A percentile compares a stretch with the other conserved stretches of the same genome.
Evolutionary conservation across 345 rosid genomes (phyloP).

Genomic region (Chamaenerion angustifolium): DNA sequence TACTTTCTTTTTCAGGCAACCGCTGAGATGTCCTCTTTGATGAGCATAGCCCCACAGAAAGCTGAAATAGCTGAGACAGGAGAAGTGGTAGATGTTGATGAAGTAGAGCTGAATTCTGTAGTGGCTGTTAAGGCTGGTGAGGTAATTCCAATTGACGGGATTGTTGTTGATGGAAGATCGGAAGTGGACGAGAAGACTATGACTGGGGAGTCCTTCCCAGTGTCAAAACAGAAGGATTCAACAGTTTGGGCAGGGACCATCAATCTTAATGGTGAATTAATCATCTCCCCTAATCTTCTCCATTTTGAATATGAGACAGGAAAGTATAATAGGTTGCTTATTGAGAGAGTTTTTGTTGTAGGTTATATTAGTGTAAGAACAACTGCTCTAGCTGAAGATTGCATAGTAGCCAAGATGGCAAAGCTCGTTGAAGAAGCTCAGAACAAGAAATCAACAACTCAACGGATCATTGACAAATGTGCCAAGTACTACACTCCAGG

Average conservation of each 20-base stretch:
- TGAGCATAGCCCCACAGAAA: slow-evolving; percentile 69
- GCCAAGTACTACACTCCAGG: slow-evolving; percentile 86
- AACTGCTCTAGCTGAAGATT: slow-evolving; percentile 71
- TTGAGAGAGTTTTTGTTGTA: slow-evolving; percentile 5
- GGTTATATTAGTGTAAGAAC: slow-evolving; percentile 70
- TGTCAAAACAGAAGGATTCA: slow-evolving; percentile 51
- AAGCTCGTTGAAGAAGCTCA: slow-evolving; percentile 96
- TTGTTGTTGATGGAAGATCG: slow-evolving; percentile 69
- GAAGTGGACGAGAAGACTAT: slow-evolving; percentile 88
- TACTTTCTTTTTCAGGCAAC: slow-evolving; percentile 40
- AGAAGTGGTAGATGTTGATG: slow-evolving; percentile 57
- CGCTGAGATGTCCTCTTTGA: slow-evolving; percentile 69
- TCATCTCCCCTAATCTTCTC: too few species aligned
- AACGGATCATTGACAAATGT: slow-evolving; percentile 58
- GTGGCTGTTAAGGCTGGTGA: slow-evolving; percentile 82
- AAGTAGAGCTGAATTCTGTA: slow-evolving; percentile 52
- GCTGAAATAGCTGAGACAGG: slow-evolving; percentile 80
- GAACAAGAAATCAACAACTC: slow-evolving; percentile 58
- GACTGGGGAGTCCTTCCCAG: slow-evolving; percentile 87
- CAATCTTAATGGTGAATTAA: slow-evolving; percentile 49
- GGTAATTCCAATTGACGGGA: slow-evolving; percentile 78
- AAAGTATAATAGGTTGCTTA: too few species aligned
- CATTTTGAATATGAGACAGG: too few species aligned
- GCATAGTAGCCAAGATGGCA: slow-evolving; percentile 75
- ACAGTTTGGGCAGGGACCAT: slow-evolving; percentile 90